Evolutionary conservation across 1,284 basidiomycete genomes (phyloP).

Genomic region (Farysia itapuensis): DNA sequence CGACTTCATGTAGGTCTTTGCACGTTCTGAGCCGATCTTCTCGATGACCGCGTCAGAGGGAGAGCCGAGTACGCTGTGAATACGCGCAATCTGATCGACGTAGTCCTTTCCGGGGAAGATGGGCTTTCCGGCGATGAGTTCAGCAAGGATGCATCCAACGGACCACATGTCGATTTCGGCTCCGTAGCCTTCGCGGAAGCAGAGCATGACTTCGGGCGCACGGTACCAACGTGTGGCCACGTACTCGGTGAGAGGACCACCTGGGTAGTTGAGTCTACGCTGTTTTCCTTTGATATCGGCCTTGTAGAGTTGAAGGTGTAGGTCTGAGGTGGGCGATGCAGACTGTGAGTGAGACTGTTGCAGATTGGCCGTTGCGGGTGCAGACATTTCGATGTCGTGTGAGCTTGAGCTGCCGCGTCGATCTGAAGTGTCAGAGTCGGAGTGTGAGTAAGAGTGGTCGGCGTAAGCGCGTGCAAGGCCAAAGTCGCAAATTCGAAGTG

Average conservation of each 20-base stretch:
- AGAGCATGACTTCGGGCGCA: conserved; percentile 59
- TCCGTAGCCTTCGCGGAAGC: conserved; percentile 55
- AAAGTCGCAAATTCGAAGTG: conserved; percentile 55
- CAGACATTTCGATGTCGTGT: conserved; percentile 10
- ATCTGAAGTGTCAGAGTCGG: neutral
- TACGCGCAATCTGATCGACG: conserved; percentile 57
- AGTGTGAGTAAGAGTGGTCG: conserved; percentile 14
- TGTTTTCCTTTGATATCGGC: conserved; percentile 38
- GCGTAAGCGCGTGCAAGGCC: conserved; percentile 54
- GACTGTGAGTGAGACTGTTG: conserved; percentile 11
- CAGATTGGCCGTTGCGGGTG: neutral
- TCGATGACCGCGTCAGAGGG: conserved; percentile 43
- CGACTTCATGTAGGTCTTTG: conserved; percentile 50
- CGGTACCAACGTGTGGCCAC: conserved; percentile 59
- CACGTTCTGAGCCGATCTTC: conserved; percentile 53
- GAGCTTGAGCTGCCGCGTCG: conserved; percentile 5
- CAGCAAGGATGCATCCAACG: conserved; percentile 58
- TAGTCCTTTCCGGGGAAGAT: conserved; percentile 59
- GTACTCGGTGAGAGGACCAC: conserved; percentile 57
- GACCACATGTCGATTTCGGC: conserved; percentile 59
- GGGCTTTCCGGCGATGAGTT: conserved; percentile 53
- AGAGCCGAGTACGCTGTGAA: conserved; percentile 55
- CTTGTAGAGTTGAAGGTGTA: conserved; percentile 36
- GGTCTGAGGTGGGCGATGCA: conserved; percentile 17
- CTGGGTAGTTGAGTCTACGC: conserved; percentile 50